phyloP scores from a whole-genome alignment of 169 alveolate species.

The Plasmodium cynomolgi region DNA sequence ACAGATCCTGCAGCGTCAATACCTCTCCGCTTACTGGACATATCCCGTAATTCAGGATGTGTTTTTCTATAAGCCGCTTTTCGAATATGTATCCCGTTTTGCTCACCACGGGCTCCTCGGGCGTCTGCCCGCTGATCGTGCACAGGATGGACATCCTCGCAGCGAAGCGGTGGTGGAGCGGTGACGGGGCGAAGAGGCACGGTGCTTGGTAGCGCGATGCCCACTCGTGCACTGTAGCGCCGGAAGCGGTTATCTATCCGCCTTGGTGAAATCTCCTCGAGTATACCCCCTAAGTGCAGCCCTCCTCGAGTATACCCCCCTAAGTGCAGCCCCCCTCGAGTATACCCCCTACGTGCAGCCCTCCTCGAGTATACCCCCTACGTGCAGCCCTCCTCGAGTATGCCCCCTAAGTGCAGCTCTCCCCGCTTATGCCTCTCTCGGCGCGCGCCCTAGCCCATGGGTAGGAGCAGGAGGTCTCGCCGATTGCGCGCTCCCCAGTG shows the following conservation, averaged over 20 bases:
- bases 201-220: not conserved
- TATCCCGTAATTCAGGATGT: constrained; percentile 81
- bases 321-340: too few species aligned
- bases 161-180: not conserved
- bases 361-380: too few species aligned
- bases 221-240: not conserved
- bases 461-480: too few species aligned
- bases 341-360: too few species aligned
- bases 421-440: too few species aligned
- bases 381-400: too few species aligned
- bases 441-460: too few species aligned
- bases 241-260: not conserved
- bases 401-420: too few species aligned
- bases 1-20: constrained; percentile 83
- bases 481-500: too few species aligned
- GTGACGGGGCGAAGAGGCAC: not conserved
- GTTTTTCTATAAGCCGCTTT: constrained; percentile 86
- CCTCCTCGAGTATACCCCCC: too few species aligned
- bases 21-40: constrained; percentile 89
- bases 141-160: constrained; percentile 84
- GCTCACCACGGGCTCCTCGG: constrained; percentile 89
- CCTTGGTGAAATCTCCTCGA: too few species aligned
- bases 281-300: too few species aligned
- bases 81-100: constrained; percentile 90
- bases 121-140: constrained; percentile 90